These are phyloP conservation scores for Ogataea pignaliae DNA, from an alignment of 805 yeast genomes.

Conservation along the genomic window DNA sequence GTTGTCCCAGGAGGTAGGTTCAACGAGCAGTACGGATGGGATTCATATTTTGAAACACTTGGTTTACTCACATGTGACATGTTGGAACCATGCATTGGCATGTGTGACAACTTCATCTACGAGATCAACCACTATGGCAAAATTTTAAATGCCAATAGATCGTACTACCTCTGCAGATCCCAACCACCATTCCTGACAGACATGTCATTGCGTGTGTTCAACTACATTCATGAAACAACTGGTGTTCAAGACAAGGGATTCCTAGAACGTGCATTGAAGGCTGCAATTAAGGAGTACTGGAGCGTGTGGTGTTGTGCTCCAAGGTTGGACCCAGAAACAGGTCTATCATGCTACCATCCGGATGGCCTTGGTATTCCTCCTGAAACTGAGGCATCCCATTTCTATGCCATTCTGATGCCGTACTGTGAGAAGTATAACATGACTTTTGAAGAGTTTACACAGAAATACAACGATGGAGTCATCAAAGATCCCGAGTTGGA, in stretches of 20 bases:
- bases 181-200: conserved; percentile 97
- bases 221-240: conserved; percentile 39
- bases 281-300: conserved; percentile 84
- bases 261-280: conserved; percentile 56
- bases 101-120: conserved; percentile 88
- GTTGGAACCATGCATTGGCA: conserved; percentile 72
- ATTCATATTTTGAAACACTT: conserved; percentile 85
- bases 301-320: conserved; percentile 78
- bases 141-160: conserved; percentile 88
- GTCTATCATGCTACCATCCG: conserved; percentile 86
- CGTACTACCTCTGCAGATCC: conserved; percentile 85
- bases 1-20: conserved; percentile 97
- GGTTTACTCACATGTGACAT: conserved; percentile 71
- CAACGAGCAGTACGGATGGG: conserved; percentile 98
- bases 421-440: conserved; percentile 60
- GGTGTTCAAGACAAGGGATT: conserved; percentile 54
- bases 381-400: conserved; percentile 90
- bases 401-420: conserved; percentile 63
- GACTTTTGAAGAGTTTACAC: conserved; percentile 58
- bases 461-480: conserved; percentile 60
- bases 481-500: conserved; percentile 79
- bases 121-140: conserved; percentile 90
- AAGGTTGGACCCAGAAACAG: conserved; percentile 66
- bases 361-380: conserved; percentile 94
- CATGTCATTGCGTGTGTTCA: conserved; percentile 71